phyloP scores from a whole-genome alignment of 1,139 yeast species.

The Pneumocystis canis region DNA sequence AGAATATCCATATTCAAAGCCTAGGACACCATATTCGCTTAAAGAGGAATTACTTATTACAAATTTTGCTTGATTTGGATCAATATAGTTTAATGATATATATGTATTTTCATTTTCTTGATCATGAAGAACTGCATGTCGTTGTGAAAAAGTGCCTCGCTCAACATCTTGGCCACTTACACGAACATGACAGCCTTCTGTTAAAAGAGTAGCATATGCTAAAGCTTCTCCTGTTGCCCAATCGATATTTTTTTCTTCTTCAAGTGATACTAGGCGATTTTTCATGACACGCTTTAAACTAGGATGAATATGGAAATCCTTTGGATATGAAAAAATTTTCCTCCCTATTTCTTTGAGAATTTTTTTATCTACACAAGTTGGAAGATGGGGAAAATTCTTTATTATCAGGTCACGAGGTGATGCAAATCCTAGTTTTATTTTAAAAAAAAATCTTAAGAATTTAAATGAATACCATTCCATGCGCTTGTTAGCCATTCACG shows the following conservation, averaged over 20 bases:
- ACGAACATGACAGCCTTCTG: constrained; percentile 94
- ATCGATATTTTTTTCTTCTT: constrained; percentile 86
- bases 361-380: constrained; percentile 73
- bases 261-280: constrained; percentile 74
- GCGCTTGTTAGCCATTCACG: constrained; percentile 98
- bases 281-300: constrained; percentile 89
- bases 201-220: constrained; percentile 82
- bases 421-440: constrained; percentile 38
- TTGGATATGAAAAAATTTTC: constrained; percentile 69
- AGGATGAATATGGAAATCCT: constrained; percentile 77
- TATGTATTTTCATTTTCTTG: constrained; percentile 71
- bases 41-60: constrained; percentile 89
- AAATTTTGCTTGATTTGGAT: constrained; percentile 73
- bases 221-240: constrained; percentile 99
- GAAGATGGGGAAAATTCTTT: constrained; percentile 87
- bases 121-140: constrained; percentile 97
- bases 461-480: constrained; percentile 56
- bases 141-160: constrained; percentile 99
- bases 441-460: constrained; percentile 1
- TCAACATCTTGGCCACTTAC: constrained; percentile 99
- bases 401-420: constrained; percentile 95
- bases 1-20: constrained; percentile 97
- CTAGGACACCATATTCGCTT: constrained; percentile 98
- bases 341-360: constrained; percentile 65
- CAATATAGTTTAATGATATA: constrained; percentile 70